Conservation (phyloP, 495 filamentous ascomycete genomes). For the Aeminium ludgeri region DNA sequence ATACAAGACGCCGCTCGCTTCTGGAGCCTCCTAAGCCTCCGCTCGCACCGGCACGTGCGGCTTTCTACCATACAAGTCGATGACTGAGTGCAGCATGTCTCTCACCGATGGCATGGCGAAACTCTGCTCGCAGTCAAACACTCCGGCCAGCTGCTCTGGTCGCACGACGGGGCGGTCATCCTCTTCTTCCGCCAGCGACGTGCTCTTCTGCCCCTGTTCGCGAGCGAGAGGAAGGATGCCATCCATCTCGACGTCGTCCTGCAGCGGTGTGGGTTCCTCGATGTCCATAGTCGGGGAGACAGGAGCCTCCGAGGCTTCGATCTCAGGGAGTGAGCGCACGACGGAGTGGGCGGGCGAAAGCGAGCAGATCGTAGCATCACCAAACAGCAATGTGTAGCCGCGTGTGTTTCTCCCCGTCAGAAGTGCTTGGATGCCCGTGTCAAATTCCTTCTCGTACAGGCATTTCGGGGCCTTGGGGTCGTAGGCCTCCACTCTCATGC, state of each 20-base stretch:
- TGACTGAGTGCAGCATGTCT: constrained; percentile 63
- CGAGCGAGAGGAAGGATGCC: constrained; percentile 24
- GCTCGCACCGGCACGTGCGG: not conserved
- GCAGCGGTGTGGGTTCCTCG: constrained; percentile 29
- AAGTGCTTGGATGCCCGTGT: constrained; percentile 37
- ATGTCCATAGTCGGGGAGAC: not conserved
- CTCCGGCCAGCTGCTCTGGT: constrained; percentile 46
- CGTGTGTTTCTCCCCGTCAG: constrained; percentile 26
- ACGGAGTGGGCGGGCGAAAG: constrained; percentile 23
- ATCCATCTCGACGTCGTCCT: constrained; percentile 28
- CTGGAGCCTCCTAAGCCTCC: too few relatives aligned
- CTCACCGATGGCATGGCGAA: constrained; percentile 62
- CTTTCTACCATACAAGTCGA: constrained; percentile 32
- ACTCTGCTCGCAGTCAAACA: constrained; percentile 58
- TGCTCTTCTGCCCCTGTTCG: too few relatives aligned
- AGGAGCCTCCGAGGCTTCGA: not conserved
- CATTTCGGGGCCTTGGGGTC: constrained; percentile 30
- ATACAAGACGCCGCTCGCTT: too few relatives aligned
- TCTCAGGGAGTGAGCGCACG: constrained; percentile 27
- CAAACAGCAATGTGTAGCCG: constrained; percentile 34
- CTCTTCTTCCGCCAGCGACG: constrained; percentile 18
- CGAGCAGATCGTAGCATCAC: constrained; percentile 32
- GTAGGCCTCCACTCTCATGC: constrained; percentile 5
- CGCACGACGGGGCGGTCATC: constrained; percentile 38
- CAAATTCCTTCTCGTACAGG: constrained; percentile 22